Evolutionary conservation across 257 asterid species (phyloP).

Genomic region (Cynanchum wilfordii): DNA sequence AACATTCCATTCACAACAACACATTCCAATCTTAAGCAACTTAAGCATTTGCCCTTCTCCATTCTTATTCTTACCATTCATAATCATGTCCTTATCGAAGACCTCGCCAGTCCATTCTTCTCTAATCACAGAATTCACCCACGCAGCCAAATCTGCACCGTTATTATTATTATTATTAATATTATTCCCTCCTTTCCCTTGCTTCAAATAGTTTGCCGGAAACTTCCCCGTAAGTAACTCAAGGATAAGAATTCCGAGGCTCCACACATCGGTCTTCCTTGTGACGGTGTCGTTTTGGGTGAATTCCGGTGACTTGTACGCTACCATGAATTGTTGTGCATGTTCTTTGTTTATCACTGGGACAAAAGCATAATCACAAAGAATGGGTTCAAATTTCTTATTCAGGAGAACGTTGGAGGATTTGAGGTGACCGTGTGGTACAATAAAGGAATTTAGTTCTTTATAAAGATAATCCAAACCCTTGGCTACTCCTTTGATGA

Average conservation of each 20-base stretch:
- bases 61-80: constrained; percentile 18
- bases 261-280: constrained; percentile 61
- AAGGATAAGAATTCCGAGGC: constrained; percentile 59
- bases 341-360: constrained; percentile 50
- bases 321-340: constrained; percentile 60
- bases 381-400: constrained; percentile 29
- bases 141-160: constrained; percentile 37
- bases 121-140: constrained; percentile 64
- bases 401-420: constrained; percentile 61
- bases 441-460: constrained; percentile 32
- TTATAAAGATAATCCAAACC: constrained; percentile 46
- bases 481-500: constrained; percentile 57
- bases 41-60: constrained; percentile 57
- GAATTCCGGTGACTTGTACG: constrained; percentile 58
- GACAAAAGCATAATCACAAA: constrained; percentile 46
- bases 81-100: constrained; percentile 54
- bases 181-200: constrained; percentile 39
- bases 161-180: too few relatives aligned
- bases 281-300: constrained; percentile 27
- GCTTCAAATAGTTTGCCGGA: constrained; percentile 48
- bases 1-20: constrained; percentile 53
- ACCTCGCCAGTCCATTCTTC: constrained; percentile 78
- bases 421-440: constrained; percentile 73
- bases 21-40: constrained; percentile 62
- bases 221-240: constrained; percentile 60